Evolutionary conservation across 2,329 filamentous ascomycete genomes (phyloP), one percentile per base, ranked within the genome.

Genomic region (Aspergillus felis): DNA sequence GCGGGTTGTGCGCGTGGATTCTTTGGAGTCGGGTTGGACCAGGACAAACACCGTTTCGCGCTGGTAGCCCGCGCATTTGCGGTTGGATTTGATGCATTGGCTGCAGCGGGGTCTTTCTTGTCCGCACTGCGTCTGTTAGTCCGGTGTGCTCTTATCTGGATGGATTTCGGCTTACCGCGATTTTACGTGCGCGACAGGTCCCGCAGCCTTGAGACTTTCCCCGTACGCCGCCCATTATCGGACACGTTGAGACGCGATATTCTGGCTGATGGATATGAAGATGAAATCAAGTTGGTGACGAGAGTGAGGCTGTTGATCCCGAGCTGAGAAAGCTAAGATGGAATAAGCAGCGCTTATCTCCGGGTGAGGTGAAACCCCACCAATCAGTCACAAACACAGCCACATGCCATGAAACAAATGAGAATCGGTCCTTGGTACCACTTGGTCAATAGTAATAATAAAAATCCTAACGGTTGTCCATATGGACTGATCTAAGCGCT

Each of bases 31-130:
- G 55, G 66, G 61, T 60, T 64, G 58, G 27, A 69, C 61, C 22
- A 64, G 28, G 14, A 73, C 64, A 50, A 73, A 72, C 7, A 67
- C 59, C 20, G 60, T 64, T 7, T 68, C 60, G 32, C 63, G 63
- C 38, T 64, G 63, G 57, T 72, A 73, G 8, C 70, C 70, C 6
- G 58, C 57, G 55, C 71, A 73, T n/a, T 53, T 50, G 54, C 70
- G 63, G 12, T 66, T 67, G 9, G 69, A 71, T 50, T 65, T 65
- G 24, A 65, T 62, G 47, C 70, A 73, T 57, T 71, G 68, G 12
- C 56, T 54, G 61, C 70, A 73, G 10, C 42, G 44, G 12, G 70
- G 70, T 46, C 58, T 61, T 59, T 69, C 57, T 20, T 70, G 63
- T 38, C 67, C 69, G 59, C 70, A 73, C 69, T 72, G 14, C 2